Conservation (phyloP, 1,284 basidiomycete genomes). For the Papiliotrema fonsecae region DNA sequence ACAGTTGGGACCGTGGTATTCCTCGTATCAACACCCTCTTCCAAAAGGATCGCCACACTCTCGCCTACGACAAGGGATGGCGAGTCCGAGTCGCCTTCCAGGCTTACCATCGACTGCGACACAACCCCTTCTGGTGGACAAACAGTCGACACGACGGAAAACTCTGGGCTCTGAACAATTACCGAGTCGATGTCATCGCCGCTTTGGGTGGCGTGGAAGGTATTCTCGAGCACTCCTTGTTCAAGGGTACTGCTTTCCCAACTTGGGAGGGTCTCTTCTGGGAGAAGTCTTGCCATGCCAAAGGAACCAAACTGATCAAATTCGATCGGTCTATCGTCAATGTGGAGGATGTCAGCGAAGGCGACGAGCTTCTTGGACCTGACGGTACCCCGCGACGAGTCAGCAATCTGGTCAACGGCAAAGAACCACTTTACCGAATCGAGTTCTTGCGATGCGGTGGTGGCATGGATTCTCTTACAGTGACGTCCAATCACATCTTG, state of each 20-base stretch:
- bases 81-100: constrained; percentile 94
- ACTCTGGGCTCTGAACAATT: constrained; percentile 96
- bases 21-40: constrained; percentile 53
- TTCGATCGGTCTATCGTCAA: constrained; percentile 1
- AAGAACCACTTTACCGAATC: constrained; percentile 8
- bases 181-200: constrained; percentile 98
- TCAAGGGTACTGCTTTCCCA: constrained; percentile 83
- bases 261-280: constrained; percentile 65
- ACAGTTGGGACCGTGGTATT: constrained; percentile 95
- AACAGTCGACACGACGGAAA: constrained; percentile 97
- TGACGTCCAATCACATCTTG: constrained; percentile 9
- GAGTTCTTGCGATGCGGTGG: constrained; percentile 3
- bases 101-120: constrained; percentile 76
- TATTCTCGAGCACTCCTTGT: constrained; percentile 93
- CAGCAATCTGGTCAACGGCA: constrained; percentile 5
- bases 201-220: constrained; percentile 82
- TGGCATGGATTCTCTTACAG: not conserved
- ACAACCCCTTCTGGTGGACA: constrained; percentile 98
- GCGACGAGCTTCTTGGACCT: constrained; percentile 9
- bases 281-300: constrained; percentile 68
- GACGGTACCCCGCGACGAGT: constrained; percentile 7
- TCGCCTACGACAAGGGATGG: constrained; percentile 97
- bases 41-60: constrained; percentile 73
- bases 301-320: constrained; percentile 2
- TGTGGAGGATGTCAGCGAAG: constrained; percentile 12